phyloP scores from a whole-genome alignment of 2,329 filamentous ascomycete genomes.

The Phaeosphaeria sp. region DNA sequence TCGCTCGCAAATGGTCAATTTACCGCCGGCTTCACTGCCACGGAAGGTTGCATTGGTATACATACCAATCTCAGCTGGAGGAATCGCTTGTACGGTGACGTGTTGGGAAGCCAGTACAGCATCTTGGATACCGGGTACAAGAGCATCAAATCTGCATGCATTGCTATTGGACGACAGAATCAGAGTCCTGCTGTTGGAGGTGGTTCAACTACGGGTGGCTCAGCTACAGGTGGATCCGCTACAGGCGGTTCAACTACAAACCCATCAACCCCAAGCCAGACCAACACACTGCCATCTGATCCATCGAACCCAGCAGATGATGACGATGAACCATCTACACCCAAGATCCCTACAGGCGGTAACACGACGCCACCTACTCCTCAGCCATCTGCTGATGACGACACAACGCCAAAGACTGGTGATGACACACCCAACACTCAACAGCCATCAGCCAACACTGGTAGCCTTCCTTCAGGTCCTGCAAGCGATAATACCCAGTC shows the following conservation, averaged over 20 bases:
- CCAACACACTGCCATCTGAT: background rate
- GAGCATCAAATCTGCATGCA: background rate
- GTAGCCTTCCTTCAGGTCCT: background rate
- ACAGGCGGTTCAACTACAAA: background rate
- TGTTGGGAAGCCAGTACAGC: background rate
- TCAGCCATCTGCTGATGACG: background rate
- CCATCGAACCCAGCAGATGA: background rate
- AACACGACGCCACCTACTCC: background rate
- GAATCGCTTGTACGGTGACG: background rate
- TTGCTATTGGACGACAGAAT: background rate
- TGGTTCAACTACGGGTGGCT: background rate
- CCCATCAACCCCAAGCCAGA: background rate
- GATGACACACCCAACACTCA: background rate
- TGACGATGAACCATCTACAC: background rate
- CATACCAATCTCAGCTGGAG: background rate
- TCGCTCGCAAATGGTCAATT: background rate
- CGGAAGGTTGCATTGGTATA: background rate
- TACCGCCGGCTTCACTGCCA: background rate
- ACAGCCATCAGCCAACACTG: background rate
- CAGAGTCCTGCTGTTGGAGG: background rate
- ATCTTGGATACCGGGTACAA: background rate
- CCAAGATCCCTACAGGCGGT: background rate
- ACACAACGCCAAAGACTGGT: background rate
- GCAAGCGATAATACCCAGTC: background rate
- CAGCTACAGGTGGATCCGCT: background rate